Evolutionary conservation across 345 rosid genomes (phyloP).

Genomic region (Murraya koenigii): DNA sequence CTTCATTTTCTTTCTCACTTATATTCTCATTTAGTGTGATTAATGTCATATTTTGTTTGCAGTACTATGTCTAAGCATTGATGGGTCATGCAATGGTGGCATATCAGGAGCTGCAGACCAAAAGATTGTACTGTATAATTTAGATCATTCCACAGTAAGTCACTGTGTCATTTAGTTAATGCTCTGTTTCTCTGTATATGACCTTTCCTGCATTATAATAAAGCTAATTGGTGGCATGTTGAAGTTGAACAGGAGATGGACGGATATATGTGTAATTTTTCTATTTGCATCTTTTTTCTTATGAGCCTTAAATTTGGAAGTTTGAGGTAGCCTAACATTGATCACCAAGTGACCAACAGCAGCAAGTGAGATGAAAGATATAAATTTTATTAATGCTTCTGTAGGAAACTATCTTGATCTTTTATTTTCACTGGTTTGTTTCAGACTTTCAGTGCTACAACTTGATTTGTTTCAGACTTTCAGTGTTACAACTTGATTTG

Average conservation of each 20-base stretch:
- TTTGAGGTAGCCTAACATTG: neutral
- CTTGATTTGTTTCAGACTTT: constrained; percentile 6
- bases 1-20: constrained; percentile 5
- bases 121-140: constrained; percentile 55
- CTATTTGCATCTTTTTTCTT: neutral
- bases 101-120: constrained; percentile 94
- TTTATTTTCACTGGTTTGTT: neutral
- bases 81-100: constrained; percentile 60
- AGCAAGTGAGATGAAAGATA: neutral
- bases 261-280: neutral
- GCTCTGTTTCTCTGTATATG: neutral
- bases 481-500: constrained; percentile 7
- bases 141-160: constrained; percentile 69
- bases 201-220: neutral
- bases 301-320: no score
- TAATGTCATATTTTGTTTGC: constrained; percentile 23
- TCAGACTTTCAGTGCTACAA: neutral
- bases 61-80: constrained; percentile 74
- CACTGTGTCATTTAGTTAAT: neutral
- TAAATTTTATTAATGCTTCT: neutral
- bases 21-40: neutral
- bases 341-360: neutral
- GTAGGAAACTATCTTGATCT: neutral
- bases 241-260: neutral
- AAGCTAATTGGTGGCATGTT: neutral